A percentile compares a stretch with the other conserved stretches of the same genome.
phyloP scores from a whole-genome alignment of 176 grass and related monocot genomes.

The Musa acuminata region DNA sequence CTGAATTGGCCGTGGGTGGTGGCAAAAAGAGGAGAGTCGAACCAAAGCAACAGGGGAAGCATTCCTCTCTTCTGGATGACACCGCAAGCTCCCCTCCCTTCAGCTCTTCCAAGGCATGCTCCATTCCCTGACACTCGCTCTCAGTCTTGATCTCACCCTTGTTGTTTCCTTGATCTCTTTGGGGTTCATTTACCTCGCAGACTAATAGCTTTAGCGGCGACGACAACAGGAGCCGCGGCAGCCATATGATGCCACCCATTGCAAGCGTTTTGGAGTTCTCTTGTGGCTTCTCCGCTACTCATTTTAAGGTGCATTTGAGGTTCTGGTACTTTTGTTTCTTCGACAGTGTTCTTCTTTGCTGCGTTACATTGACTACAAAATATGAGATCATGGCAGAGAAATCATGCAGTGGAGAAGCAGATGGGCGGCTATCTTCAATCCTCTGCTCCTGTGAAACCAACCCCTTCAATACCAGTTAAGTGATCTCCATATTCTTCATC shows the following conservation, averaged over 20 bases:
- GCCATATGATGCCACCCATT: slow-evolving; percentile 6
- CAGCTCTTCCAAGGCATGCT: slow-evolving; percentile 29
- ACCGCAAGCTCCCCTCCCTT: slow-evolving; percentile 80
- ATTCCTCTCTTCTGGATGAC: slow-evolving; percentile 60
- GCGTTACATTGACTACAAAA: not conserved
- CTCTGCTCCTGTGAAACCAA: slow-evolving; percentile 31
- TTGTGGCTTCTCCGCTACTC: slow-evolving; percentile 25
- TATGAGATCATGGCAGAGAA: slow-evolving; percentile 18
- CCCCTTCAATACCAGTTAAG: slow-evolving; percentile 46
- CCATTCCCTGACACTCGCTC: not conserved
- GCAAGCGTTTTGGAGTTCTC: slow-evolving; percentile 30
- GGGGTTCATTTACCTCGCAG: not conserved
- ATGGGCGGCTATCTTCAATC: slow-evolving; percentile 44
- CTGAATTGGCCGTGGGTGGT: slow-evolving; percentile 15
- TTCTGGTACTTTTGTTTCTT: not conserved
- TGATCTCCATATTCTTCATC: slow-evolving; percentile 1
- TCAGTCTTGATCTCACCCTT: not conserved
- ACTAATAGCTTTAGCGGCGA: not conserved
- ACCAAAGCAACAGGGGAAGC: slow-evolving; percentile 29
- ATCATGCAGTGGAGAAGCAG: slow-evolving; percentile 28
- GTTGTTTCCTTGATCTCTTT: not conserved
- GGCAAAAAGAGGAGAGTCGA: slow-evolving; percentile 23
- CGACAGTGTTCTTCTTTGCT: not conserved
- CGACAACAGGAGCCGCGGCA: not conserved
- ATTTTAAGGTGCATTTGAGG: slow-evolving; percentile 24